A percentile compares a stretch with the other conserved stretches of the same genome.
These are phyloP conservation scores for Picea abies DNA, from an alignment of 83 land plant species.

Conservation along the genomic window DNA sequence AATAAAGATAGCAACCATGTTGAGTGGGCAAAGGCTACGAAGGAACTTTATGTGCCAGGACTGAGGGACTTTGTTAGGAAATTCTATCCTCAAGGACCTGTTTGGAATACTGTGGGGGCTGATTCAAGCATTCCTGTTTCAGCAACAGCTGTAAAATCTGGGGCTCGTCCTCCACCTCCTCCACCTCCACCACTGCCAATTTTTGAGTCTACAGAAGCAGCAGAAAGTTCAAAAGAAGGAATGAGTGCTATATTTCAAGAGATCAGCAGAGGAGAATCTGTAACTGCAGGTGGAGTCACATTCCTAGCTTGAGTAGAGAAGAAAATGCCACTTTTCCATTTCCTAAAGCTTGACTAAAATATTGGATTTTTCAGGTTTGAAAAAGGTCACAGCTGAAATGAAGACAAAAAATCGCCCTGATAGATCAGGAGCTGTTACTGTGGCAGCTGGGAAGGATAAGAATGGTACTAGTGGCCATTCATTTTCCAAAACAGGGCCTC, in stretches of 20 bases:
- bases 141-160: slow-evolving; percentile 28
- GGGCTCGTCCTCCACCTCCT: slow-evolving; percentile 57
- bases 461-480: slow-evolving; percentile 36
- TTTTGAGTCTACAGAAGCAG: slow-evolving; percentile 41
- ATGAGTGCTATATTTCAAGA: slow-evolving; percentile 95
- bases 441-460: slow-evolving; percentile 32
- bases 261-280: slow-evolving; percentile 76
- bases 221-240: slow-evolving; percentile 63
- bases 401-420: slow-evolving; percentile 94
- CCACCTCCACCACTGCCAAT: slow-evolving; percentile 78
- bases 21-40: slow-evolving; percentile 96
- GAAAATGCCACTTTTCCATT: slow-evolving; percentile 7
- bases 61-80: slow-evolving; percentile 89
- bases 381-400: slow-evolving; percentile 96
- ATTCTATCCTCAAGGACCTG: slow-evolving; percentile 81
- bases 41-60: slow-evolving; percentile 91
- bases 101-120: slow-evolving; percentile 79
- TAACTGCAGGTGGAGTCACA: slow-evolving; percentile 69
- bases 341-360: not conserved
- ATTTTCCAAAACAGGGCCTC: slow-evolving; percentile 62
- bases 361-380: slow-evolving; percentile 57
- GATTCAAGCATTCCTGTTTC: slow-evolving; percentile 9
- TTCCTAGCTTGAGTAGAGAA: not conserved
- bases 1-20: slow-evolving; percentile 84
- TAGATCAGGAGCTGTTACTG: slow-evolving; percentile 70